Base-by-base conservation (phyloP, 208 protist species). In the Crithidia bombi region DNA sequence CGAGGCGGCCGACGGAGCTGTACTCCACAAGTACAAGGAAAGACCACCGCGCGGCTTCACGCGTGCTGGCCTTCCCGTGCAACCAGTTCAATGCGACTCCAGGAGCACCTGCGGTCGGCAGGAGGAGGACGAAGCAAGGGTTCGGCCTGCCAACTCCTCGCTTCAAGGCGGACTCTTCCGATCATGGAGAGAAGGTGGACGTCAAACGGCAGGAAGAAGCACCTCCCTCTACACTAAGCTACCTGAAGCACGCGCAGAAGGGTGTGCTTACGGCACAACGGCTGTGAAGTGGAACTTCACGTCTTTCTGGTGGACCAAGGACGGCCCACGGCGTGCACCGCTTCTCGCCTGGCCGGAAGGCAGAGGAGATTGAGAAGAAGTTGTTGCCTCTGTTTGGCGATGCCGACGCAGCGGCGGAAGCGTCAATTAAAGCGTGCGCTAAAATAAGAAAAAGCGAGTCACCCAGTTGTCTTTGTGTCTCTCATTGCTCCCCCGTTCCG, bases 211-310 rank as follows among this genome's bases (percentile, higher is more conserved):
- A 47, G 69, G 7, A 81, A 94, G 19, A 79, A 83, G 36, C 75
- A 83, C 50, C 92, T n/a, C 92, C 35, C 69, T 97, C 35, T 98
- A 85, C 71, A 41, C n/a, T n/a, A n/a, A n/a, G 78, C 23, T 97
- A 86, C 61, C 65, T 98, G 43, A 96, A 98, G 76, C 51, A 79
- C n/a, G 41, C 73, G n/a, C 50, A 75, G 39, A 72, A 83, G 59
- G 94, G 94, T 30, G 46, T 87, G 26, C 59, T 92, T 21, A n/a
- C n/a, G 83, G 85, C 36, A 84, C 70, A 23, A 84, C 79, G 15
- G 38, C 80, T 1, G 87, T 98, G 57, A 98, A 96, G 80, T 98
- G 96, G 94, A 98, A 98, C 78, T 98, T 98, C 80, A 96, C 93
- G 4, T 96, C 91, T 17, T 98, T 98, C 66, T 77, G 98, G 36